These are phyloP conservation scores for Yarrowia deformans DNA, from an alignment of 805 yeast genomes.

Conservation along the genomic window DNA sequence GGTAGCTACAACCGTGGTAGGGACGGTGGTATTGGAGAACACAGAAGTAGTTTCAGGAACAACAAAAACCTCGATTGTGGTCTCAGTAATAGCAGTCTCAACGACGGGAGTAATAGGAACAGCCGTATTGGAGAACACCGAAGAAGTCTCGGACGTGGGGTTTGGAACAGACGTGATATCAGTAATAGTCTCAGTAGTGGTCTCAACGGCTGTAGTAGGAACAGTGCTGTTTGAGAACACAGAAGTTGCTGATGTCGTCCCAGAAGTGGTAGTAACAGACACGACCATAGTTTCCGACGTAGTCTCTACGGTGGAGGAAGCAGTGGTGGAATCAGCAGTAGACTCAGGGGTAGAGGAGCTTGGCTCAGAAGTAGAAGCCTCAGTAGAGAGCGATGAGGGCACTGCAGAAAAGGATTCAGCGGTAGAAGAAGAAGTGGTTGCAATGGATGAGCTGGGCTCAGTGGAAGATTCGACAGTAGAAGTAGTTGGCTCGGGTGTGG, in stretches of 20 bases:
- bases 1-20: too few relatives aligned
- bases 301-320: too few relatives aligned
- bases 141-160: too few relatives aligned
- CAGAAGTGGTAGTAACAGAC: too few relatives aligned
- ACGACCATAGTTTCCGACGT: too few relatives aligned
- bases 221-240: too few relatives aligned
- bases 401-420: background rate
- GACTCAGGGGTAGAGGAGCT: background rate
- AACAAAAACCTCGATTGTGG: too few relatives aligned
- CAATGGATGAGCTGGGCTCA: background rate
- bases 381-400: background rate
- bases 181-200: background rate
- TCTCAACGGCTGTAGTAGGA: background rate
- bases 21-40: background rate
- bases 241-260: too few relatives aligned
- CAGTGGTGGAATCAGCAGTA: background rate
- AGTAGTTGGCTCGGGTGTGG: background rate
- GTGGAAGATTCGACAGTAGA: background rate
- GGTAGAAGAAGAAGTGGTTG: background rate
- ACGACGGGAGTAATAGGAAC: background rate
- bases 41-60: background rate
- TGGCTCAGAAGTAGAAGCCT: background rate
- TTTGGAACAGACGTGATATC: too few relatives aligned
- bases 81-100: background rate
- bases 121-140: too few relatives aligned